Evolutionary conservation across 1,139 yeast genomes (phyloP).

Genomic region (Blastobotrys raffinosifermentans): DNA sequence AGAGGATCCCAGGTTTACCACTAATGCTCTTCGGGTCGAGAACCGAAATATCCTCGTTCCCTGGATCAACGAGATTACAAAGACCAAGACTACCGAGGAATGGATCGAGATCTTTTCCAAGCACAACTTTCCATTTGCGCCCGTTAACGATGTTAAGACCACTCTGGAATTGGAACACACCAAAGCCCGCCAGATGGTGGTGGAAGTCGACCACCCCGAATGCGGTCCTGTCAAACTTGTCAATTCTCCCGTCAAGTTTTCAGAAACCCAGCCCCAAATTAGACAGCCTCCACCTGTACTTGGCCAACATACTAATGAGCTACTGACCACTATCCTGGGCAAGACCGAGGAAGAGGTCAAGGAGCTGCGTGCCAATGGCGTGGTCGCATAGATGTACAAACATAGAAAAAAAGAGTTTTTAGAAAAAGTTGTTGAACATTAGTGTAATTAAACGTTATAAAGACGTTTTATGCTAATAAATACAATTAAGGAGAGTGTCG

Average conservation of each 20-base stretch:
- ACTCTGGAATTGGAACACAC: constrained; percentile 36
- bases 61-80: constrained; percentile 28
- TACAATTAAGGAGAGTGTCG: too few relatives aligned
- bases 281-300: constrained; percentile 39
- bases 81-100: constrained; percentile 30
- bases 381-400: constrained; percentile 20
- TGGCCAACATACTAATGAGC: constrained; percentile 32
- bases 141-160: constrained; percentile 37
- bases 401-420: too few relatives aligned
- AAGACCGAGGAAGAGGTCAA: constrained; percentile 18
- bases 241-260: constrained; percentile 37
- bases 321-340: constrained; percentile 26
- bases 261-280: constrained; percentile 34
- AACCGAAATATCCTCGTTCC: constrained; percentile 34
- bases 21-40: constrained; percentile 36
- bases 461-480: too few relatives aligned
- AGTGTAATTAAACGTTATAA: too few relatives aligned
- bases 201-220: constrained; percentile 31
- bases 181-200: constrained; percentile 36
- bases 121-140: constrained; percentile 37
- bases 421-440: too few relatives aligned
- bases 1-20: constrained; percentile 29
- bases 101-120: constrained; percentile 35
- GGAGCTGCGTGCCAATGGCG: constrained; percentile 23
- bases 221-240: constrained; percentile 36